These are phyloP conservation scores for Actinomucor elegans DNA, from an alignment of 371 early-diverging fungal genomes.

Conservation along the genomic window DNA sequence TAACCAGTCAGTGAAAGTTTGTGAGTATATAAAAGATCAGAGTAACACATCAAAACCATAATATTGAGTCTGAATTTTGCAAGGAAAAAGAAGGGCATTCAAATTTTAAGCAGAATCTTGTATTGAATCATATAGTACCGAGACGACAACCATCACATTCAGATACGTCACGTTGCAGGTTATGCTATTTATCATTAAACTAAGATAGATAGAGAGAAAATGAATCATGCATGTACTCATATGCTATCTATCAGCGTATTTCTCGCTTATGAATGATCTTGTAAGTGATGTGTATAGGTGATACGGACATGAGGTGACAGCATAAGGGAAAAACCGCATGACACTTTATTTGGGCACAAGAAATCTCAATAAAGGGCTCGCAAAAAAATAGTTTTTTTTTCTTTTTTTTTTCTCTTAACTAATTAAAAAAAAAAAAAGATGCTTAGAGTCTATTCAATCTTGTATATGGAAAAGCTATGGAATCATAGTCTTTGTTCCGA, in stretches of 20 bases:
- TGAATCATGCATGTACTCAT: conserved; percentile 13
- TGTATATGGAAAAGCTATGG: conserved; percentile 23
- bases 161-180: conserved; percentile 7
- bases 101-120: too few species aligned
- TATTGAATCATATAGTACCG: too few species aligned
- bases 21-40: too few species aligned
- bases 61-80: too few species aligned
- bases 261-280: too few species aligned
- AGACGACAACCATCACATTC: too few species aligned
- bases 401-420: neutral
- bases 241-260: conserved; percentile 10
- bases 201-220: conserved; percentile 8
- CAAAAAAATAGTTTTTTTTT: neutral
- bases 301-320: conserved; percentile 8
- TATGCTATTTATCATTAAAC: too few species aligned
- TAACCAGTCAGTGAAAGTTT: too few species aligned
- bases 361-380: neutral
- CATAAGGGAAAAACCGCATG: conserved; percentile 3
- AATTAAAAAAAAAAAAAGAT: neutral
- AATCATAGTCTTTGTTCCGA: neutral
- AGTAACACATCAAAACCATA: too few species aligned
- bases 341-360: too few species aligned
- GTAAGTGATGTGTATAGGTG: conserved; percentile 2
- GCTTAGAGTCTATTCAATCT: conserved; percentile 22
- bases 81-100: too few species aligned